These are phyloP conservation scores for Cyberlindnera euphorbiae DNA, from an alignment of 805 yeast genomes.

Conservation along the genomic window DNA sequence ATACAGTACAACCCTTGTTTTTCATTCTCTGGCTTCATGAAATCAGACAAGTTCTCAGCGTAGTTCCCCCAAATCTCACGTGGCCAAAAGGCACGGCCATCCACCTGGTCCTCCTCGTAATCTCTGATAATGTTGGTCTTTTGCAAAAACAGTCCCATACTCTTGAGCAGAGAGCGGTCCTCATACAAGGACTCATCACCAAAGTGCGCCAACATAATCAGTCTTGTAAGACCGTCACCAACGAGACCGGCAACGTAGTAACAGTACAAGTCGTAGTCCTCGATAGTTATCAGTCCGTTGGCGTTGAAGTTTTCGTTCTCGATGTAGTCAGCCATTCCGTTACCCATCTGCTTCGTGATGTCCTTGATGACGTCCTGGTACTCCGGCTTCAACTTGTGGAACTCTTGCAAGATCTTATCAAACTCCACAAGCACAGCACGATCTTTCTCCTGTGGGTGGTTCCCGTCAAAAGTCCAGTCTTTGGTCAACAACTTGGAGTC, in stretches of 20 bases:
- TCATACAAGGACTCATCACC: conserved; percentile 51
- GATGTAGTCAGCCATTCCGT: conserved; percentile 96
- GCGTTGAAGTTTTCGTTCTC: conserved; percentile 70
- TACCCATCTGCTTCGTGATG: conserved; percentile 84
- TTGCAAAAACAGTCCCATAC: conserved; percentile 94
- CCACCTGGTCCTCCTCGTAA: conserved; percentile 84
- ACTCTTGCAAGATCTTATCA: conserved; percentile 62
- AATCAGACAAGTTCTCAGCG: conserved; percentile 57
- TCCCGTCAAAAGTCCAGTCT: conserved; percentile 81
- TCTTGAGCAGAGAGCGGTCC: conserved; percentile 56
- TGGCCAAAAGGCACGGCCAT: conserved; percentile 96
- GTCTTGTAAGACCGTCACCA: conserved; percentile 89
- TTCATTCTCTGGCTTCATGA: conserved; percentile 43
- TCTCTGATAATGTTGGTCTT: conserved; percentile 96
- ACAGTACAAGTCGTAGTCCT: conserved; percentile 88
- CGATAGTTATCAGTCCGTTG: conserved; percentile 71
- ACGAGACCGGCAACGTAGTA: conserved; percentile 97
- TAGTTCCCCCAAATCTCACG: conserved; percentile 87
- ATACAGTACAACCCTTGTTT: conserved; percentile 67
- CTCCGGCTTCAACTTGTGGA: conserved; percentile 62
- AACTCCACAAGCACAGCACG: conserved; percentile 78
- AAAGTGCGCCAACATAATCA: conserved; percentile 72
- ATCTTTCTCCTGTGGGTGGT: conserved; percentile 74
- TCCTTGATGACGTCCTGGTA: conserved; percentile 77
- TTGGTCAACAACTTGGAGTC: conserved; percentile 53